Evolutionary conservation across 345 rosid species (phyloP).

Genomic region (Gynandropsis gynandra): DNA sequence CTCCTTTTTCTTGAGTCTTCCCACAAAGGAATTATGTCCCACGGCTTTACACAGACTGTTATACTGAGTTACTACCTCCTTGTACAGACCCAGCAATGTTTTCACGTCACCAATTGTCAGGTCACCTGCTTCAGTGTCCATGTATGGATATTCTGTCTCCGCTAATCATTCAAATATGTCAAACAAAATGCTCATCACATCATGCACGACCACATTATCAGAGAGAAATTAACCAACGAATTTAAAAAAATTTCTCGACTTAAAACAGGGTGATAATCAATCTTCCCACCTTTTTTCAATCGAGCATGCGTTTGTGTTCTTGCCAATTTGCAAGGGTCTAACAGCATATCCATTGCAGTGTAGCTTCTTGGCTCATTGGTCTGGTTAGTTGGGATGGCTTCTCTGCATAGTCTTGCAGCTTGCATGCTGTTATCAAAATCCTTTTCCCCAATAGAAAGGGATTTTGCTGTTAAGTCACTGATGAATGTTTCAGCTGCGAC

Average conservation of each 20-base stretch:
- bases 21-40: not conserved
- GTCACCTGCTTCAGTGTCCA: conserved; percentile 33
- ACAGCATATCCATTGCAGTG: conserved; percentile 16
- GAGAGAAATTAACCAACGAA: not conserved
- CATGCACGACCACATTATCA: no score
- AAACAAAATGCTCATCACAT: not conserved
- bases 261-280: not conserved
- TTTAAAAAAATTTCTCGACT: not conserved
- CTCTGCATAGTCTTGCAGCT: conserved; percentile 37
- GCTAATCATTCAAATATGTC: not conserved
- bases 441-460: conserved; percentile 51
- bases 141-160: conserved; percentile 27
- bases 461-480: conserved; percentile 42
- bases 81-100: conserved; percentile 42
- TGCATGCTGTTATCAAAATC: conserved; percentile 53
- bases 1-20: not conserved
- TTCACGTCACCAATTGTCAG: conserved; percentile 42
- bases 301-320: conserved; percentile 18
- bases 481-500: conserved; percentile 46
- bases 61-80: no score
- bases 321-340: conserved; percentile 21
- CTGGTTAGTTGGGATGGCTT: conserved; percentile 19
- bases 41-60: conserved; percentile 22
- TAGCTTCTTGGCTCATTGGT: conserved; percentile 1
- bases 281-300: conserved; percentile 18